Percentiles rank a stretch among this genome's conserved stretches.
Conservation (phyloP, 2,329 filamentous ascomycete genomes). For the Geosmithia flava region DNA sequence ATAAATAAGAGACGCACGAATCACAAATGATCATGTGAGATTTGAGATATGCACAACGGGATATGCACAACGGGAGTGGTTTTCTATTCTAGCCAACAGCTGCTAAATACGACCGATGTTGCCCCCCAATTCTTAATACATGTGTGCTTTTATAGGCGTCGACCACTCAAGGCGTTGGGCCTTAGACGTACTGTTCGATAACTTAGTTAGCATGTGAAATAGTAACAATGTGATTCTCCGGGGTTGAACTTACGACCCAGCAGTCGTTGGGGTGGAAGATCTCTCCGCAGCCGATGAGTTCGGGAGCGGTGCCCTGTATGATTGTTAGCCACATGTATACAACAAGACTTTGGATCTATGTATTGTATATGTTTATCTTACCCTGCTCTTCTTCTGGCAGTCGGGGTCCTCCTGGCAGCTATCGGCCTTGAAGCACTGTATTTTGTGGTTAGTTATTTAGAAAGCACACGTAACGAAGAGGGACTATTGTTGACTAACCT, state of each 20-base stretch:
- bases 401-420: background rate
- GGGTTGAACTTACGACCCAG: background rate
- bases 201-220: background rate
- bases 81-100: too few relatives aligned
- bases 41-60: too few relatives aligned
- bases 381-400: background rate
- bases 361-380: background rate
- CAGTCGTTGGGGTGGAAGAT: background rate
- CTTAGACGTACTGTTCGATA: background rate
- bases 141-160: too few relatives aligned
- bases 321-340: background rate
- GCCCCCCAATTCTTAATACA: too few relatives aligned
- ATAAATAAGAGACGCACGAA: too few relatives aligned
- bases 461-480: background rate
- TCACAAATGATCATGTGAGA: too few relatives aligned
- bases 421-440: background rate
- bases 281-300: background rate
- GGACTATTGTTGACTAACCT: background rate
- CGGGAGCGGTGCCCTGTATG: background rate
- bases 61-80: too few relatives aligned
- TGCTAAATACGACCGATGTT: too few relatives aligned
- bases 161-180: too few relatives aligned
- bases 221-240: too few relatives aligned
- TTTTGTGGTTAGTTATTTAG: background rate
- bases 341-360: background rate